Evolutionary conservation across 2,329 filamentous ascomycete species (phyloP).

Genomic region (Capronia coronata): DNA sequence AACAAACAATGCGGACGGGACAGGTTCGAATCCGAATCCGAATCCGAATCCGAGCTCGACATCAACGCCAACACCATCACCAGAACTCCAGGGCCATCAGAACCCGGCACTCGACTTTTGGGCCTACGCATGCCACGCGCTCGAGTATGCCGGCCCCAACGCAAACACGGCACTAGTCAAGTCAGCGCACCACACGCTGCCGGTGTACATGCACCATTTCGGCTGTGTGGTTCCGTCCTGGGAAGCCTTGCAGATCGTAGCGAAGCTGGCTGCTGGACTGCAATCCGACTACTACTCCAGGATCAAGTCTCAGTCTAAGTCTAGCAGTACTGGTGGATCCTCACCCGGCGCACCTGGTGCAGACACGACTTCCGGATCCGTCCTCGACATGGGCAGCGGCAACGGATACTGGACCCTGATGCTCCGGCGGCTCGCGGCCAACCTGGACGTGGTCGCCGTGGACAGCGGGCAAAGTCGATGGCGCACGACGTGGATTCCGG

Average conservation of each 20-base stretch:
- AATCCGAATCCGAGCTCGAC: neutral
- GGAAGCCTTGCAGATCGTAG: slow-evolving; percentile 57
- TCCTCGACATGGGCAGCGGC: slow-evolving; percentile 63
- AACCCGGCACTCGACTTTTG: slow-evolving; percentile 67
- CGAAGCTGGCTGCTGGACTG: slow-evolving; percentile 45
- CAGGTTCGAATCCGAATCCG: no score
- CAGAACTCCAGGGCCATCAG: no score
- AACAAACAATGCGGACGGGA: no score
- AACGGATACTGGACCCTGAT: slow-evolving; percentile 72
- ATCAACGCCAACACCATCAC: slow-evolving; percentile 39
- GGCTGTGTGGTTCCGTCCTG: slow-evolving; percentile 65
- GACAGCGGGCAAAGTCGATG: slow-evolving; percentile 64
- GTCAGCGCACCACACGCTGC: slow-evolving; percentile 61
- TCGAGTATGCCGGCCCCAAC: slow-evolving; percentile 60
- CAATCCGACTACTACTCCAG: no score
- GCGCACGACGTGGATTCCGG: slow-evolving; percentile 61
- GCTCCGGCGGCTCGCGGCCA: slow-evolving; percentile 54
- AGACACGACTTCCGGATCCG: slow-evolving; percentile 32
- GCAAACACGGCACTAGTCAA: slow-evolving; percentile 47
- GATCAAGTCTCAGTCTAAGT: slow-evolving; percentile 26
- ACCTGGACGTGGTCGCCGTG: slow-evolving; percentile 52
- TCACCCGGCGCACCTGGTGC: neutral
- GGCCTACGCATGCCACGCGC: slow-evolving; percentile 56
- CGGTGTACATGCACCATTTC: slow-evolving; percentile 72
- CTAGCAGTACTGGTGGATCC: neutral